These are phyloP conservation scores for Suillus brevipes DNA, from an alignment of 768 basidiomycete species.

Conservation along the genomic window DNA sequence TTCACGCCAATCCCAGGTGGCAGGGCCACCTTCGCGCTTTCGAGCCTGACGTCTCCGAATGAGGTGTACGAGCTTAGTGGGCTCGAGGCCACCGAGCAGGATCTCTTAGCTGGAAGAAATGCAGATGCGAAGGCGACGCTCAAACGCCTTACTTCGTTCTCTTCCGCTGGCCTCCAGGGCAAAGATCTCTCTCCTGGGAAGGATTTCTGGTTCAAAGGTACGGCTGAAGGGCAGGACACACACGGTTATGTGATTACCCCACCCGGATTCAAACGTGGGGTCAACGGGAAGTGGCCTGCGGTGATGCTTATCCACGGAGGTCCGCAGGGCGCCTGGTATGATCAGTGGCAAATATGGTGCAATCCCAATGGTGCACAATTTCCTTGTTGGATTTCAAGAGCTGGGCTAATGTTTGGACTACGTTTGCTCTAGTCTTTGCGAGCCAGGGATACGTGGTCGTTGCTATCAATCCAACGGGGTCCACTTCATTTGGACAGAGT, in stretches of 20 bases:
- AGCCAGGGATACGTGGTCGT: slow-evolving; percentile 88
- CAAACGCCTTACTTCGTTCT: slow-evolving; percentile 65
- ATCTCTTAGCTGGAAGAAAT: slow-evolving; percentile 33
- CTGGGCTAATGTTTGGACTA: background rate
- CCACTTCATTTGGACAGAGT: slow-evolving; percentile 91
- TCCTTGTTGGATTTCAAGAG: background rate
- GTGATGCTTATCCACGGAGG: slow-evolving; percentile 86
- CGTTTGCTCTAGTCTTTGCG: slow-evolving; percentile 59
- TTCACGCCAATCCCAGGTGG: slow-evolving; percentile 60
- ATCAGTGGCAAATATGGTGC: slow-evolving; percentile 90
- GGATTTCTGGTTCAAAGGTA: slow-evolving; percentile 90
- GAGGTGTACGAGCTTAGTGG: slow-evolving; percentile 67
- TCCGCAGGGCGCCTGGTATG: slow-evolving; percentile 85
- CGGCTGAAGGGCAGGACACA: slow-evolving; percentile 59
- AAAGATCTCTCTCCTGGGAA: slow-evolving; percentile 66
- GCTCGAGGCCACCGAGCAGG: slow-evolving; percentile 44
- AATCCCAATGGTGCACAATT: slow-evolving; percentile 69
- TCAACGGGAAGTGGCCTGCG: slow-evolving; percentile 75
- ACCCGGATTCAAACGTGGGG: slow-evolving; percentile 65
- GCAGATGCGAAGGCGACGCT: slow-evolving; percentile 34
- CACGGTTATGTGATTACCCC: slow-evolving; percentile 89
- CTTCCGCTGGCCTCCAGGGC: slow-evolving; percentile 50
- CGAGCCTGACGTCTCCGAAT: slow-evolving; percentile 77
- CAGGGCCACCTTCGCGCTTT: slow-evolving; percentile 71
- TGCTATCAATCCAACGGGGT: slow-evolving; percentile 91